Percentiles rank a stretch among this genome's conserved stretches.
These are phyloP conservation scores for Lentinula aciculospora DNA, from an alignment of 768 basidiomycete species.

Conservation along the genomic window DNA sequence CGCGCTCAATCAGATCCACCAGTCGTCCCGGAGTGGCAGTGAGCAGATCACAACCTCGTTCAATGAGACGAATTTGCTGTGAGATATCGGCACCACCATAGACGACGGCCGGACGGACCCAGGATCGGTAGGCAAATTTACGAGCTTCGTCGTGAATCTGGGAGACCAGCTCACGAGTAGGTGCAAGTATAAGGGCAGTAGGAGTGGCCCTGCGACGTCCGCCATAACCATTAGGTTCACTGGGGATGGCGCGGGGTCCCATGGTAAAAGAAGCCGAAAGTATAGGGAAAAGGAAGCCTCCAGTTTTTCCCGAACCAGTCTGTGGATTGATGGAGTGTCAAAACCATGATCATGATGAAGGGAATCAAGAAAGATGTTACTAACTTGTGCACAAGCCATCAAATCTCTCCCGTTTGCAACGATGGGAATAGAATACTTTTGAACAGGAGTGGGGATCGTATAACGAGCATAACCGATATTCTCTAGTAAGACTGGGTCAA, in stretches of 20 bases:
- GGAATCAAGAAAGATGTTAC: slow-evolving; percentile 14
- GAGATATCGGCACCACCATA: slow-evolving; percentile 99
- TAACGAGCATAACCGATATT: slow-evolving; percentile 94
- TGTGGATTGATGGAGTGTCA: slow-evolving; percentile 29
- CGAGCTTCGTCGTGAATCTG: slow-evolving; percentile 99
- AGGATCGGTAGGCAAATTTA: slow-evolving; percentile 98
- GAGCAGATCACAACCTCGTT: slow-evolving; percentile 95
- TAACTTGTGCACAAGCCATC: slow-evolving; percentile 92
- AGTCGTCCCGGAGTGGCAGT: slow-evolving; percentile 97
- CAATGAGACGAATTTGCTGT: slow-evolving; percentile 87
- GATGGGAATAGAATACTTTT: slow-evolving; percentile 99
- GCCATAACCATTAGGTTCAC: slow-evolving; percentile 43
- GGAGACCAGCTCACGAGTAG: slow-evolving; percentile 96
- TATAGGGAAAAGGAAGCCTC: slow-evolving; percentile 98
- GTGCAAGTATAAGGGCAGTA: slow-evolving; percentile 95
- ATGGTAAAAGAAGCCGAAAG: slow-evolving; percentile 84
- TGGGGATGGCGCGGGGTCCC: slow-evolving; percentile 75
- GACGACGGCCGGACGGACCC: slow-evolving; percentile 98
- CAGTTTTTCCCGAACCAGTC: slow-evolving; percentile 99
- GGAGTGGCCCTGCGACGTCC: slow-evolving; percentile 90
- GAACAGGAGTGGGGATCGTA: slow-evolving; percentile 94
- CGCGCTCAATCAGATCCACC: slow-evolving; percentile 97
- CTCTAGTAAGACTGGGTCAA: slow-evolving; percentile 91
- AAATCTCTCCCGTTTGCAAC: slow-evolving; percentile 85
- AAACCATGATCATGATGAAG: slow-evolving; percentile 12